Percentiles rank a stretch among this genome's conserved stretches.
These are phyloP conservation scores for Fusarium continuum DNA, from an alignment of 2,329 filamentous ascomycete species.

Conservation along the genomic window DNA sequence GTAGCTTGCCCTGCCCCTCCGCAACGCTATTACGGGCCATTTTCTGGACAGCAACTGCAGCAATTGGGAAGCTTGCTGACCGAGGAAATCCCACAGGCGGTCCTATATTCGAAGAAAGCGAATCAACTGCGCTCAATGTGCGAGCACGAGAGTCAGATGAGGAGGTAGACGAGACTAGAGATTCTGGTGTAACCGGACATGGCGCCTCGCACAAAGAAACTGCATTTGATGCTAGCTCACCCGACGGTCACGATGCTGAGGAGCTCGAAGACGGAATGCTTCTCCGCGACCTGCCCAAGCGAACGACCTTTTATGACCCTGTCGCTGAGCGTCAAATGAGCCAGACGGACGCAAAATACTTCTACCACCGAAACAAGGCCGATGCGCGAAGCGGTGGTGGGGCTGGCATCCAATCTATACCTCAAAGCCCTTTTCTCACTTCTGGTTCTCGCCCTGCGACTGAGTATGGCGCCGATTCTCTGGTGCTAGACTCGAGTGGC, in stretches of 20 bases:
- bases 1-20: constrained; percentile 22
- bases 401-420: constrained; percentile 54
- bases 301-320: constrained; percentile 92
- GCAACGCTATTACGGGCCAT: not conserved
- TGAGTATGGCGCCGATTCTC: constrained; percentile 51
- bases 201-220: constrained; percentile 35
- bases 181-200: constrained; percentile 38
- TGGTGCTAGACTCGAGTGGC: constrained; percentile 45
- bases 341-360: constrained; percentile 92
- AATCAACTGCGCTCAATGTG: constrained; percentile 38
- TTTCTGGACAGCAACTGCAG: not conserved
- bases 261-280: constrained; percentile 66
- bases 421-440: constrained; percentile 57
- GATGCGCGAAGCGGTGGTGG: constrained; percentile 56
- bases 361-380: constrained; percentile 89
- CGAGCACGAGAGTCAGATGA: constrained; percentile 46
- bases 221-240: constrained; percentile 34
- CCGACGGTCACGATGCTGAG: constrained; percentile 39
- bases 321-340: constrained; percentile 94
- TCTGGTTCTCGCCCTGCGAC: constrained; percentile 49
- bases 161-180: constrained; percentile 42
- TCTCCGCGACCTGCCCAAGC: constrained; percentile 67
- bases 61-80: constrained; percentile 15
- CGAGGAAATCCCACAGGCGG: constrained; percentile 20
- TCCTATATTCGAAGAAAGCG: constrained; percentile 33